Evolutionary conservation across 1,139 yeast genomes (phyloP), one percentile per base, ranked within the genome.

Genomic region (Meyerozyma athensensis): DNA sequence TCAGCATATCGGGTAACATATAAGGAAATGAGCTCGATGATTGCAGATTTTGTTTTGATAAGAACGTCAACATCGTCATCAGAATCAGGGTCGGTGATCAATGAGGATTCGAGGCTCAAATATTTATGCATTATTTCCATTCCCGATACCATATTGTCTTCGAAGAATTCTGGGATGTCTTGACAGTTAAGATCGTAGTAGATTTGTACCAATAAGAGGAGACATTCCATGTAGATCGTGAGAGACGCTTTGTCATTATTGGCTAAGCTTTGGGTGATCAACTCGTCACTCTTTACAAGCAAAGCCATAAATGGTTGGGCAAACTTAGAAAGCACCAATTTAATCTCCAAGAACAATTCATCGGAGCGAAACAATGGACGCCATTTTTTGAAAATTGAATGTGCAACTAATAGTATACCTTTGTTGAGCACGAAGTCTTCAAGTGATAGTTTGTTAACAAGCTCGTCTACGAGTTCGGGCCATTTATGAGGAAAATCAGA

Each of bases 131-230:
- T 71, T 26, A 90, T 75, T 8, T 71, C 72, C 94, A 94, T 86
- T 39, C 95, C 89, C 22, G 66, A 68, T 36, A 73, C 67, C 65
- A 92, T 64, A 57, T 94, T 79, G 60, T 94, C 98, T 62, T 94
- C 99, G 56, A 94, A 94, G 57, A 90, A 92, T 59, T 90, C 98
- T 2, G 99, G 98, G 39, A 94, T 82, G 63, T 94, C 98, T 63
- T 94, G 98, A 61, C 97, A 90, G 59, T 92, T 94, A 53, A 94
- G 78, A 59, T 94, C 99, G 54, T 81, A 87, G 58, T 86, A 94
- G 33, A 94, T 77, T 56, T 90, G 92, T 30, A 84, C 65, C 43
- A 90, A 67, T 22, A 89, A 62, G 36, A 84, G 65, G 50, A 90
- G 62, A 42, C 86, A 86, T 34, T 86, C 94, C 48, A 89, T 75